phyloP scores from a whole-genome alignment of 176 grass and related monocot genomes.

The Avena eriantha region DNA sequence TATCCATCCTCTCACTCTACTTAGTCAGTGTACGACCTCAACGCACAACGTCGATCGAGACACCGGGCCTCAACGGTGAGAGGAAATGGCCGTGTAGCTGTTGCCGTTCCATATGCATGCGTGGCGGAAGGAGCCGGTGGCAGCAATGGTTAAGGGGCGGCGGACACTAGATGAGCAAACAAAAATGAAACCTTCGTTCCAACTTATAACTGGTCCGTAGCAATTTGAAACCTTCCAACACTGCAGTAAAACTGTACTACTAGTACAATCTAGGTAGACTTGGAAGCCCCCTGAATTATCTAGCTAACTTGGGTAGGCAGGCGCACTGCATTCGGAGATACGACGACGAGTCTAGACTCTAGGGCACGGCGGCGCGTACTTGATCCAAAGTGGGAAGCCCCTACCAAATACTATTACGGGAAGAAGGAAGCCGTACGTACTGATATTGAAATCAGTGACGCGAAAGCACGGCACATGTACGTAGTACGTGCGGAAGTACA shows the following conservation, averaged over 20 bases:
- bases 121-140: neutral
- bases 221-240: neutral
- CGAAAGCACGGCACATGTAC: constrained; percentile 6
- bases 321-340: too few species aligned
- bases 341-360: too few species aligned
- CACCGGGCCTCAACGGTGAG: neutral
- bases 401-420: neutral
- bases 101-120: too few species aligned
- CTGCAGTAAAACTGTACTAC: too few species aligned
- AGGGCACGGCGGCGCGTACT: too few species aligned
- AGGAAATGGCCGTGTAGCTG: neutral
- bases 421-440: neutral
- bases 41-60: neutral
- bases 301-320: too few species aligned
- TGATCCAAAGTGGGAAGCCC: neutral
- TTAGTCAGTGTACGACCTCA: neutral
- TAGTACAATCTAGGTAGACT: too few species aligned
- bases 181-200: neutral
- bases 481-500: neutral
- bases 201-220: neutral
- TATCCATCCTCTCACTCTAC: constrained; percentile 15
- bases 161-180: neutral
- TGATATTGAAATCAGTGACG: constrained; percentile 28
- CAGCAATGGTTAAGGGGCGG: neutral
- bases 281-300: too few species aligned